Evolutionary conservation across 176 grass and related monocot genomes (phyloP), one percentile per base, ranked within the genome.

Genomic region (Pharus latifolius): DNA sequence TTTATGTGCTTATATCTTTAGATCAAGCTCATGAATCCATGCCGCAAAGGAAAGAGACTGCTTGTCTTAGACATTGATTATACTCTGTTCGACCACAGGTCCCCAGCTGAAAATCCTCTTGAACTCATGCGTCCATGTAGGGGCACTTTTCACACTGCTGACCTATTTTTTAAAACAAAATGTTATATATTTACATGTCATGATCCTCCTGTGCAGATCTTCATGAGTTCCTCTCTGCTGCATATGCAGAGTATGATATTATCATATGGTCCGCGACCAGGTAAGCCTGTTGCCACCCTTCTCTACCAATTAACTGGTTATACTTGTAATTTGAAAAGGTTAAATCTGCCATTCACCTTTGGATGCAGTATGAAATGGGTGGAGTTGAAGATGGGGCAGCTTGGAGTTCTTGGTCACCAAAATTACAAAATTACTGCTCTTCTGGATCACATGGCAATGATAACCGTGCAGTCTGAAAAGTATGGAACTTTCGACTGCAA

Each of bases 191-290:
- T 60, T 72, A 38, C 47, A 37, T 17, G 25, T 27, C 46, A 11
- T 33, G 70, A 49, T 60, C 54, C 61, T 74, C 49, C 65, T 79
- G 14, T 59, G 56, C 78, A 99, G 90, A 88, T 87, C 90, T 99
- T 68, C 96, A 99, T 47, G 84, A 99, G 73, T 99, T 99, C 62
- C 96, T 99, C 5, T 37, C 90, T 69, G 90, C 90, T 80, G 87
- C 77, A 59, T 99, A 99, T 70, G 66, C 96, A 48, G 82, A 79
- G 15, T 99, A 95, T 80, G 96, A 99, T 65, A 99, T 99, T 54
- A 99, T 99, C 32, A 99, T 99, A 87, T 95, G 90, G 96, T 99
- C 96, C 42, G 96, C 96, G 69, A 99, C 90, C 66, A 66, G 90
- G 96, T 94, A 71, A 84, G 72, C 26, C 2, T 74, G 50, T 80